A percentile compares a stretch with the other conserved stretches of the same genome.
phyloP scores from a whole-genome alignment of 768 basidiomycete genomes.

The Boletus rufocinnamomeus region DNA sequence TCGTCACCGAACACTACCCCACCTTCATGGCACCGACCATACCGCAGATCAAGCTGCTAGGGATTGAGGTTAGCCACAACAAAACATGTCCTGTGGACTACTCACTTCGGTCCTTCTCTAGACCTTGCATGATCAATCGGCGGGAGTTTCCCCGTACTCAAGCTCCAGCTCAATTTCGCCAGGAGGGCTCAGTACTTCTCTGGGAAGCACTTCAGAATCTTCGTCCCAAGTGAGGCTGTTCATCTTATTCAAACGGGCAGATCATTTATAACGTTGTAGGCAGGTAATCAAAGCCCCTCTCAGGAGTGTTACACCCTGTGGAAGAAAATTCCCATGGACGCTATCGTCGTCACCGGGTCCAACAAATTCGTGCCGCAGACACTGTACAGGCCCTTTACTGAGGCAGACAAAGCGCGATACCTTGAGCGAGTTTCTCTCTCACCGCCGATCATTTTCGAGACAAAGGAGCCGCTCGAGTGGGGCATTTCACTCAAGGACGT shows the following conservation, averaged over 20 bases:
- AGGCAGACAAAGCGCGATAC: conserved; percentile 69
- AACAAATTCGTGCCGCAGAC: conserved; percentile 61
- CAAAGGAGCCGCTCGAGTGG: conserved; percentile 51
- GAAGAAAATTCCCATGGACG: conserved; percentile 12
- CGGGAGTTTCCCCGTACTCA: not conserved
- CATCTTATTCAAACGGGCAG: not conserved
- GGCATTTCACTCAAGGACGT: conserved; percentile 65
- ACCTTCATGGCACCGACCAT: not conserved
- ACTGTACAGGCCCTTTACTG: conserved; percentile 71
- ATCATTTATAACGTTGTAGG: conserved; percentile 6
- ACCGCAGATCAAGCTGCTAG: not conserved
- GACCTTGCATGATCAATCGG: not conserved
- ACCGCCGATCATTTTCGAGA: conserved; percentile 60
- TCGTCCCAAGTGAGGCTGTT: conserved; percentile 5
- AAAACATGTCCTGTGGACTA: not conserved
- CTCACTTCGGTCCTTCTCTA: not conserved
- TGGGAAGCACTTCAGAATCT: not conserved
- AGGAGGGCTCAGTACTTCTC: not conserved
- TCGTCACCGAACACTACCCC: not conserved
- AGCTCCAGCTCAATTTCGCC: not conserved
- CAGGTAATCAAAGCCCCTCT: conserved; percentile 4
- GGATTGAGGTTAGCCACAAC: not conserved
- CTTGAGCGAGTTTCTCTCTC: conserved; percentile 67
- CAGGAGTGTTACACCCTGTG: conserved; percentile 18
- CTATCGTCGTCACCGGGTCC: conserved; percentile 30